Evolutionary conservation across 2,329 filamentous ascomycete genomes (phyloP).

Genomic region (Colletotrichum tropicale): DNA sequence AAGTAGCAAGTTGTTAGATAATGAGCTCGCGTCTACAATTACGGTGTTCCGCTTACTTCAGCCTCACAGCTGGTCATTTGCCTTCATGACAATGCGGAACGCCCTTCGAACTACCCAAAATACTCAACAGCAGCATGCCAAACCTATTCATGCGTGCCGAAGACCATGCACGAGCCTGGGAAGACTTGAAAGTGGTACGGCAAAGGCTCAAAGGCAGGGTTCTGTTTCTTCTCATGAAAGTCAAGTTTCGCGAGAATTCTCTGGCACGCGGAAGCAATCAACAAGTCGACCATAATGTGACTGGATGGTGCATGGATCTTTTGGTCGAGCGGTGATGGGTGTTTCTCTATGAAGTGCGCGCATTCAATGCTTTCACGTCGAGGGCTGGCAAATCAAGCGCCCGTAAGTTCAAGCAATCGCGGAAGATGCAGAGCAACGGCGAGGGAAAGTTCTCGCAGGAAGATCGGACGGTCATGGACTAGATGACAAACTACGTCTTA

Average conservation of each 20-base stretch:
- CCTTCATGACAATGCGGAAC: neutral
- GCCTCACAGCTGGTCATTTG: neutral
- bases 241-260: neutral
- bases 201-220: neutral
- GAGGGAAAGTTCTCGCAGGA: neutral
- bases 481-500: neutral
- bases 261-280: neutral
- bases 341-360: neutral
- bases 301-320: neutral
- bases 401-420: neutral
- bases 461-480: accelerated
- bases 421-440: neutral
- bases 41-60: neutral
- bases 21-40: neutral
- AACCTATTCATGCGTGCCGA: accelerated
- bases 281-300: neutral
- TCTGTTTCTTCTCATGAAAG: neutral
- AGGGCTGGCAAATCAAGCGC: neutral
- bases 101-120: neutral
- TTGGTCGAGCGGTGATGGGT: neutral
- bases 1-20: neutral
- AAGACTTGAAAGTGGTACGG: neutral
- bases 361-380: neutral
- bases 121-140: neutral
- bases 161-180: neutral